Evolutionary conservation across 1,139 yeast genomes (phyloP), one percentile per base, ranked within the genome.

Genomic region (Lodderomyces metapsilosis): DNA sequence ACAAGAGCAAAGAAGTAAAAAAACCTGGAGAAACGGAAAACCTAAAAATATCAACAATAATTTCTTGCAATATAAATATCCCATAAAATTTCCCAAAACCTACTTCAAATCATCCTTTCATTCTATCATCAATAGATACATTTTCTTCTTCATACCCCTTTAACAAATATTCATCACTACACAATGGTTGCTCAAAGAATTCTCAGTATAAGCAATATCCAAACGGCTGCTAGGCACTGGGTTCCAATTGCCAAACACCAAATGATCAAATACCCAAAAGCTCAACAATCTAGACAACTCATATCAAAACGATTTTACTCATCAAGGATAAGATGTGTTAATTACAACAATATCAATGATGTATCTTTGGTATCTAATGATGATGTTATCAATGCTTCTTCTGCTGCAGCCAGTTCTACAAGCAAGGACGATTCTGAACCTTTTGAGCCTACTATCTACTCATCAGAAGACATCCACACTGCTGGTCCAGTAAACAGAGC

Each of bases 161-260:
- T n/a, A 23, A 23, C n/a, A 25, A 25, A 13, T 25, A 25, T 25
- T 25, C 30, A n/a, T n/a, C 11, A 22, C 13, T 24, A 24, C 17
- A 47, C 42, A 44, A 68, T 67, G 72, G 58, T 59, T 41, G 48
- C 60, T 38, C 57, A 58, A 52, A 68, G 66, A 53, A 61, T 69
- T 34, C 53, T 67, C 37, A 63, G 60, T 47, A 59, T 71, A 35
- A 55, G 72, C 35, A 53, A 68, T 25, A 66, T 61, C 57, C 68
- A 64, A 53, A 69, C 76, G 41, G 74, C 76, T 45, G 57, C 75
- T 41, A 67, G 74, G 52, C 70, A 74, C 51, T 71, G 76, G 75
- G 53, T 71, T 21, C 76, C 76, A 42, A 51, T 56, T 17, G 32
- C 32, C 9, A 53, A 32, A 21, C 35, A 32, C 45, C 38, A 24